Evolutionary conservation across 371 early-diverging fungal genomes (phyloP).

Genomic region (Apophysomyces sp.): DNA sequence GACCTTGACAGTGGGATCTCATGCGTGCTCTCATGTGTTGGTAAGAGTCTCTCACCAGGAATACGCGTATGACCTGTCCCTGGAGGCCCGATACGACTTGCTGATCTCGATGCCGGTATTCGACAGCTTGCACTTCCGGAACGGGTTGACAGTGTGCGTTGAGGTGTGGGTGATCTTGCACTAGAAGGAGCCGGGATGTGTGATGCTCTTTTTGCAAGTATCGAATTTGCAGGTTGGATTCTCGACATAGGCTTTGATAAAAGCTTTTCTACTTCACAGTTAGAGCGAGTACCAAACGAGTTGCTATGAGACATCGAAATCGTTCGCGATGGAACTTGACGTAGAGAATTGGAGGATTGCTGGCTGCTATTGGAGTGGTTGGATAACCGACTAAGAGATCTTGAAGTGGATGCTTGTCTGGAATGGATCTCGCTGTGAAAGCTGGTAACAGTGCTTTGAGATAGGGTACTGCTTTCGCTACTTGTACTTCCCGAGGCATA

Average conservation of each 20-base stretch:
- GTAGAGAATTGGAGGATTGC: background rate
- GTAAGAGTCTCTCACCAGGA: background rate
- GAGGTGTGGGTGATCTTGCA: slow-evolving; percentile 5
- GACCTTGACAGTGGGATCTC: background rate
- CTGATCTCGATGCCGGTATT: background rate
- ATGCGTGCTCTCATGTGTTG: background rate
- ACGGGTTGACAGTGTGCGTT: background rate
- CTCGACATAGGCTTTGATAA: background rate
- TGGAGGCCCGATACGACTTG: background rate
- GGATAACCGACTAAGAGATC: background rate
- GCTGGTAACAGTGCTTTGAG: background rate
- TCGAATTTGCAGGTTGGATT: background rate
- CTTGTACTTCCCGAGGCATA: background rate
- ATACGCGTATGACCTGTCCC: background rate
- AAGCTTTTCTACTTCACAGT: background rate
- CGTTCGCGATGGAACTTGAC: background rate
- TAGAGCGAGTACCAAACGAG: background rate
- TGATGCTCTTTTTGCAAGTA: slow-evolving; percentile 10
- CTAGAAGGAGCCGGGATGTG: slow-evolving; percentile 15
- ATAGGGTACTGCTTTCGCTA: background rate
- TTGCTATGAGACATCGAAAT: background rate
- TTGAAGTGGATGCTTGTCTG: background rate
- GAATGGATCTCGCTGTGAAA: background rate
- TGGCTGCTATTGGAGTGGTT: background rate
- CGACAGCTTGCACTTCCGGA: background rate